A percentile compares a stretch with the other conserved stretches of the same genome.
Evolutionary conservation across 2,329 filamentous ascomycete species (phyloP).

Genomic region (Curvularia spicifera): DNA sequence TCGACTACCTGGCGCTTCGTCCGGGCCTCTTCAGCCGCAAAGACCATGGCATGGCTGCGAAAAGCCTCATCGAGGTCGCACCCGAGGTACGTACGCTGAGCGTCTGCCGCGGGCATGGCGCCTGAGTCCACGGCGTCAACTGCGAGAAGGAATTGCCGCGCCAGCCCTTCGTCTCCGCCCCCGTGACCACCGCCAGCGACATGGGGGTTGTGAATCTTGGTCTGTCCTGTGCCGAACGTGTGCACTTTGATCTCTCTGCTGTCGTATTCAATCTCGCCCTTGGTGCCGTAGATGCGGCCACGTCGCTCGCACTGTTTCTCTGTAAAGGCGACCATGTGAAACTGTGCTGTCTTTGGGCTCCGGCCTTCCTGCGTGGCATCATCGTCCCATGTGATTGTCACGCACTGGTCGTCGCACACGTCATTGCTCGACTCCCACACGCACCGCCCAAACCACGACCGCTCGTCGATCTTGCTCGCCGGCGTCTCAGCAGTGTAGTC

Average conservation of each 20-base stretch:
- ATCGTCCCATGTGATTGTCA: slow-evolving; percentile 87
- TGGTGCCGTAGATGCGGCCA: slow-evolving; percentile 82
- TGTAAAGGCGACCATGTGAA: slow-evolving; percentile 95
- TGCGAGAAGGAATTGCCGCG: slow-evolving; percentile 81
- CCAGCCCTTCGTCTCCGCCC: slow-evolving; percentile 80
- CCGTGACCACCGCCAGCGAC: slow-evolving; percentile 70
- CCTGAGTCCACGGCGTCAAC: slow-evolving; percentile 79
- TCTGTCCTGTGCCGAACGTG: slow-evolving; percentile 68
- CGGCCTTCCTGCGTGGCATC: slow-evolving; percentile 57
- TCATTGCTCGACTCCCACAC: slow-evolving; percentile 94
- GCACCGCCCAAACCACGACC: slow-evolving; percentile 86
- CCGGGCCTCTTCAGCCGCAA: slow-evolving; percentile 89
- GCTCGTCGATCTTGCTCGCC: slow-evolving; percentile 54
- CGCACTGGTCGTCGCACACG: slow-evolving; percentile 90
- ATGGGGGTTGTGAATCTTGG: slow-evolving; percentile 65
- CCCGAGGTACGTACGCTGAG: slow-evolving; percentile 77
- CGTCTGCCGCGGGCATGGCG: slow-evolving; percentile 68
- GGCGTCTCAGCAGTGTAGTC: slow-evolving; percentile 65
- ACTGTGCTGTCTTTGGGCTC: slow-evolving; percentile 80
- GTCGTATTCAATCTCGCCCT: slow-evolving; percentile 87
- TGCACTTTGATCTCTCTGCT: slow-evolving; percentile 76
- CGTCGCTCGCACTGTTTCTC: slow-evolving; percentile 85
- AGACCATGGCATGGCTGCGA: slow-evolving; percentile 90
- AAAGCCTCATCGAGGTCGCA: slow-evolving; percentile 86
- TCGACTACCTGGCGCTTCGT: slow-evolving; percentile 71